These are phyloP conservation scores for Boletus tomentosulus DNA, from an alignment of 768 basidiomycete species.

Conservation along the genomic window DNA sequence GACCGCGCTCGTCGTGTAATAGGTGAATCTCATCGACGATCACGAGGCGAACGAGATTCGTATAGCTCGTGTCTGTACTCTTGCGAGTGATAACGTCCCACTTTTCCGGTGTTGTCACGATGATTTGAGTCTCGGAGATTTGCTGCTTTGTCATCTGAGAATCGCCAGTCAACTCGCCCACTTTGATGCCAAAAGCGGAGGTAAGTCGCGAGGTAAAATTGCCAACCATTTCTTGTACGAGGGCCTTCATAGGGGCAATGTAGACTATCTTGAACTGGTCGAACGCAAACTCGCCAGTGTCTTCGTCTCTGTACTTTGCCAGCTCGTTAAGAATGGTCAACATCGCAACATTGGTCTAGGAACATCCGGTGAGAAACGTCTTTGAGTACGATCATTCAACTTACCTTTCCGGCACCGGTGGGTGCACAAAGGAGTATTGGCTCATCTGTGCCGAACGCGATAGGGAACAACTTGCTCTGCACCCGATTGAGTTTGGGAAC, in stretches of 20 bases:
- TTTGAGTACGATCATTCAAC: constrained; percentile 12
- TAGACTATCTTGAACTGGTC: constrained; percentile 96
- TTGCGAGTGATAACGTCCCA: constrained; percentile 99
- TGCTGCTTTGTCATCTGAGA: constrained; percentile 98
- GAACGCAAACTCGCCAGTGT: constrained; percentile 75
- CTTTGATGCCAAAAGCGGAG: constrained; percentile 64
- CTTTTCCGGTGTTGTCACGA: constrained; percentile 98
- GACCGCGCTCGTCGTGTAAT: constrained; percentile 97
- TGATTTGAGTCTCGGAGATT: constrained; percentile 94
- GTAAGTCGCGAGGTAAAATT: constrained; percentile 79
- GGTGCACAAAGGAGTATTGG: constrained; percentile 95
- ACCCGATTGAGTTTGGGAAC: constrained; percentile 81
- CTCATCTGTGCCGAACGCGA: constrained; percentile 93
- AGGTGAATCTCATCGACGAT: constrained; percentile 99
- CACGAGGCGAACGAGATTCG: constrained; percentile 91
- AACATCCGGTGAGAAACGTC: constrained; percentile 11
- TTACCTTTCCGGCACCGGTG: constrained; percentile 96
- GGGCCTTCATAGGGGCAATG: constrained; percentile 98
- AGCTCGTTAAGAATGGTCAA: constrained; percentile 91
- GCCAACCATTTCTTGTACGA: constrained; percentile 98
- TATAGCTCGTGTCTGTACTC: constrained; percentile 94
- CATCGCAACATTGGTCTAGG: constrained; percentile 96
- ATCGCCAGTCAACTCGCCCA: constrained; percentile 96
- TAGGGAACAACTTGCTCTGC: constrained; percentile 88
- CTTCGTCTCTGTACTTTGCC: constrained; percentile 79